Percentiles rank a stretch among this genome's conserved stretches.
phyloP scores from a whole-genome alignment of 345 rosid genomes.

The Tarenaya hassleriana region DNA sequence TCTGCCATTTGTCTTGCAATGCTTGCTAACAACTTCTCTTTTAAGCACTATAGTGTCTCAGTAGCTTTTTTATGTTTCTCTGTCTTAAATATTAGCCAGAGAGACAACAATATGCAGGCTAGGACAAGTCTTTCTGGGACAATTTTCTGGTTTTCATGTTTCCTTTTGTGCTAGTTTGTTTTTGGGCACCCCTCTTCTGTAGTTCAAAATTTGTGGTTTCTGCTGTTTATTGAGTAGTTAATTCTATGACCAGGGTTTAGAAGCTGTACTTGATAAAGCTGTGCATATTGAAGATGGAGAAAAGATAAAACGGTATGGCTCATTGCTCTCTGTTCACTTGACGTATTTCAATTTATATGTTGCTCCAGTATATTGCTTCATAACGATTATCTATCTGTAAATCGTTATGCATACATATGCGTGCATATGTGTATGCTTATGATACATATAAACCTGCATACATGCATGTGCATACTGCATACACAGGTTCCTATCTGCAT shows the following conservation, averaged over 20 bases:
- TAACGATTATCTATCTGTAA: neutral
- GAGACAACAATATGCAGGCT: neutral
- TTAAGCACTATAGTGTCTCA: slow-evolving; percentile 1
- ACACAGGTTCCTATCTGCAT: slow-evolving; percentile 6
- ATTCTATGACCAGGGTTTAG: slow-evolving; percentile 60
- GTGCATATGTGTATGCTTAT: slow-evolving; percentile 2
- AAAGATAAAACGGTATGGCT: slow-evolving; percentile 65
- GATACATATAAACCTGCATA: slow-evolving; percentile 17
- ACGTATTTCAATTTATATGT: slow-evolving; percentile 13
- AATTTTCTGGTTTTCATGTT: slow-evolving; percentile 16
- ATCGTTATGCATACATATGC: slow-evolving; percentile 5
- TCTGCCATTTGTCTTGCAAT: slow-evolving; percentile 13
- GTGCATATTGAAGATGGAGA: slow-evolving; percentile 95
- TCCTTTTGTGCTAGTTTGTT: too few relatives aligned
- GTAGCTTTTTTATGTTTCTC: slow-evolving; percentile 7
- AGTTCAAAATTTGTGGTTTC: slow-evolving; percentile 9
- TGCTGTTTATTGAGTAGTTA: slow-evolving; percentile 13
- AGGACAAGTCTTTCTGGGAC: slow-evolving; percentile 15
- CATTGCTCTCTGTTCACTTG: slow-evolving; percentile 16
- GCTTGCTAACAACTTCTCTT: neutral
- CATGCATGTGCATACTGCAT: slow-evolving; percentile 9
- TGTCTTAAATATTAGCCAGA: slow-evolving; percentile 14
- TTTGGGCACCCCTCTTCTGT: slow-evolving; percentile 7
- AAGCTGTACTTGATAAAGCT: slow-evolving; percentile 96
- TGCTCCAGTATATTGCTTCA: too few relatives aligned